Conservation (phyloP, 2,329 filamentous ascomycete genomes). For the Phyllosticta capitalensis region DNA sequence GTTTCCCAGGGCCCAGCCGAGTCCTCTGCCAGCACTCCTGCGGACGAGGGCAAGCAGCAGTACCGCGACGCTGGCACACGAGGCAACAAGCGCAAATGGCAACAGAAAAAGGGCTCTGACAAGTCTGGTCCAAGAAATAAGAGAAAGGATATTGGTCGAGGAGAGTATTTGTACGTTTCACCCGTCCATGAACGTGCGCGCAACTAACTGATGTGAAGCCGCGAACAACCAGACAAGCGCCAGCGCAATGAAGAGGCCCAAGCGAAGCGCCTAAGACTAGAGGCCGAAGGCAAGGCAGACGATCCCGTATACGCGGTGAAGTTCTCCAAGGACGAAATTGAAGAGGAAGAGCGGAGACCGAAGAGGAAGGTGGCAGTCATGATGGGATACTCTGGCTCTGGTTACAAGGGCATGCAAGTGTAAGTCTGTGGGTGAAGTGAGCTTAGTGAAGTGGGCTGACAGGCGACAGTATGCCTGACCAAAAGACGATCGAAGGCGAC, state of each 20-base stretch:
- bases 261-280: conserved; percentile 28
- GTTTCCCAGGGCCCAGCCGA: not conserved
- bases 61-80: conserved; percentile 7
- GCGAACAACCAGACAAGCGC: conserved; percentile 38
- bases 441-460: not conserved
- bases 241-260: conserved; percentile 34
- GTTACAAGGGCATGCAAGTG: conserved; percentile 97
- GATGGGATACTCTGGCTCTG: conserved; percentile 91
- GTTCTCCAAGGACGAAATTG: conserved; percentile 76
- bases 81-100: conserved; percentile 23
- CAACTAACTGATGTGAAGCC: conserved; percentile 32
- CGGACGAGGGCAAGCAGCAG: conserved; percentile 1
- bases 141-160: conserved; percentile 58
- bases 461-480: conserved; percentile 18
- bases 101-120: conserved; percentile 10
- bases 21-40: not conserved
- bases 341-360: conserved; percentile 72
- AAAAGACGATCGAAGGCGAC: conserved; percentile 91
- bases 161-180: conserved; percentile 52
- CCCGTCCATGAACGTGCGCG: conserved; percentile 18
- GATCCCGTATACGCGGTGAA: not conserved
- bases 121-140: conserved; percentile 38
- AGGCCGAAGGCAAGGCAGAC: conserved; percentile 33
- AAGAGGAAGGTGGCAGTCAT: conserved; percentile 96
- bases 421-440: conserved; percentile 16